These are phyloP conservation scores for Leccinellum rugosiceps DNA, from an alignment of 768 basidiomycete genomes.

Conservation along the genomic window DNA sequence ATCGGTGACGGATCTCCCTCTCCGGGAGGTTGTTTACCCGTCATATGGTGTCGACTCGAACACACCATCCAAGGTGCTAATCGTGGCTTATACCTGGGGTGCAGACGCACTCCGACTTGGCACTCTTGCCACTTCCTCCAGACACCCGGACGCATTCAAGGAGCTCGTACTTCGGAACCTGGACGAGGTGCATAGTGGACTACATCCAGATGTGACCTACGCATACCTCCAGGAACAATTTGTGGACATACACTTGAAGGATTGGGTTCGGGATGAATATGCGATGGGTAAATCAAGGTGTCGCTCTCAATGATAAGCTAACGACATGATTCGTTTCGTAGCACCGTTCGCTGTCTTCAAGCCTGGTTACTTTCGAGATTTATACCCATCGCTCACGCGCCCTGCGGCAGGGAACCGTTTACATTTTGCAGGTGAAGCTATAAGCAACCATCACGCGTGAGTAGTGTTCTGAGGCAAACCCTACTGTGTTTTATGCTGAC, in stretches of 20 bases:
- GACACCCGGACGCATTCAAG: neutral
- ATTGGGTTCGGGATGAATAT: constrained; percentile 33
- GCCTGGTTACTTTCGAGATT: constrained; percentile 34
- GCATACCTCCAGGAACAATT: neutral
- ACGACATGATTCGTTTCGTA: constrained; percentile 1
- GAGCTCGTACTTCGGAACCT: constrained; percentile 6
- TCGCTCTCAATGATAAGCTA: neutral
- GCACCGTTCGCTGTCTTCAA: constrained; percentile 39
- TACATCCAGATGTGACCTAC: constrained; percentile 6
- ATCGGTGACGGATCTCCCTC: constrained; percentile 10
- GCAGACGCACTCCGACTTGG: neutral
- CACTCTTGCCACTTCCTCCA: neutral
- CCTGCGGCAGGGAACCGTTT: constrained; percentile 22
- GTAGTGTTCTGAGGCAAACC: constrained; percentile 3
- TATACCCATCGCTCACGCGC: constrained; percentile 29
- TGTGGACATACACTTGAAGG: constrained; percentile 24
- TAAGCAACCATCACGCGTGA: constrained; percentile 37
- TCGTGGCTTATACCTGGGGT: neutral
- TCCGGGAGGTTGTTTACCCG: constrained; percentile 5
- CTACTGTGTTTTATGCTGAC: neutral
- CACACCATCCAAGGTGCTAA: constrained; percentile 8
- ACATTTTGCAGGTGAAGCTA: constrained; percentile 13
- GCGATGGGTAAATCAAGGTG: constrained; percentile 33
- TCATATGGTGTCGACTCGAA: constrained; percentile 8
- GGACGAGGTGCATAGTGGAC: neutral